Conservation (phyloP, 352 stramenopile genomes). For the Elongisporangium undulatum region DNA sequence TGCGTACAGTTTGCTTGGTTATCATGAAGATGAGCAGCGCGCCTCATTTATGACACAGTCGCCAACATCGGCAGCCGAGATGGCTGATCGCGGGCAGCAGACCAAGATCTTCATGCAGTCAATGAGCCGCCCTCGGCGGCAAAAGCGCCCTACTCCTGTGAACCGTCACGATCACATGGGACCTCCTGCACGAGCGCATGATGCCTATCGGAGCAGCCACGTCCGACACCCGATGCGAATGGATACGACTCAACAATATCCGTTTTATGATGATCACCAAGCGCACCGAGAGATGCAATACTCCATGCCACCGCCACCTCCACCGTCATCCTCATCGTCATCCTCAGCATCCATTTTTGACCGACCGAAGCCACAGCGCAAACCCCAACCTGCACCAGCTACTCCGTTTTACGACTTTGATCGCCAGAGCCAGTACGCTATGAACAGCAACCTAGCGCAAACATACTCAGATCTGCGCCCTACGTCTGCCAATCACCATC, state of each 20-base stretch:
- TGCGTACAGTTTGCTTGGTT: slow-evolving; percentile 57
- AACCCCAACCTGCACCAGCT: slow-evolving; percentile 1
- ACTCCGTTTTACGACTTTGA: slow-evolving; percentile 9
- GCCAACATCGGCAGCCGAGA: slow-evolving; percentile 12
- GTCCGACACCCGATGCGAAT: slow-evolving; percentile 33
- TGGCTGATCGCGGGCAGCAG: slow-evolving; percentile 6
- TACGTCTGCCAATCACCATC: neutral
- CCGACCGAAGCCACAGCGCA: slow-evolving; percentile 20
- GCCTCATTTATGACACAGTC: slow-evolving; percentile 57
- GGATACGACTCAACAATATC: slow-evolving; percentile 1
- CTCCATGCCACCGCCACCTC: slow-evolving; percentile 22
- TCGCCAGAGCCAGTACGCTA: slow-evolving; percentile 4
- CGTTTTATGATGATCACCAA: slow-evolving; percentile 26
- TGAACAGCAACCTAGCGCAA: slow-evolving; percentile 2
- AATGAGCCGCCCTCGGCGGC: slow-evolving; percentile 27
- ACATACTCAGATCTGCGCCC: neutral
- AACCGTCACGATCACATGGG: slow-evolving; percentile 6
- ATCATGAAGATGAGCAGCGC: slow-evolving; percentile 55
- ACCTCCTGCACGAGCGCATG: slow-evolving; percentile 23
- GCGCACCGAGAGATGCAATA: slow-evolving; percentile 23
- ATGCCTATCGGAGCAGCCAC: slow-evolving; percentile 20
- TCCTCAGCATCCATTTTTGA: slow-evolving; percentile 63
- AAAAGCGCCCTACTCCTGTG: slow-evolving; percentile 9
- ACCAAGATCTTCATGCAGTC: slow-evolving; percentile 76
- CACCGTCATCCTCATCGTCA: slow-evolving; percentile 4